phyloP scores from a whole-genome alignment of 345 rosid genomes.

The Zanthoxylum bungeanum region DNA sequence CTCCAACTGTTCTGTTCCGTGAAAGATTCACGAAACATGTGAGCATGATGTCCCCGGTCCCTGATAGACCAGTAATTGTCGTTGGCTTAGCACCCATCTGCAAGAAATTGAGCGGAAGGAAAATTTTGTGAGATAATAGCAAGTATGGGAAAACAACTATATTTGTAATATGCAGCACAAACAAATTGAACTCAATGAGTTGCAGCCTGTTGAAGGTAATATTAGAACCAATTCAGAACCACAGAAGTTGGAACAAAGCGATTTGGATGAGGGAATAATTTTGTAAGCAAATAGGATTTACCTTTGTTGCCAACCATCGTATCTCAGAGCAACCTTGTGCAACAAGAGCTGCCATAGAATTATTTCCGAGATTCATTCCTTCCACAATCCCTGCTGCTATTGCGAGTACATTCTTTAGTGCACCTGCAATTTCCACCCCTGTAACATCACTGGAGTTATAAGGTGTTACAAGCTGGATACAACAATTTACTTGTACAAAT shows the following conservation, averaged over 20 bases:
- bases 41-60: slow-evolving; percentile 95
- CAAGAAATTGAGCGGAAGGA: slow-evolving; percentile 10
- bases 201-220: neutral
- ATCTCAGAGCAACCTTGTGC: slow-evolving; percentile 95
- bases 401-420: slow-evolving; percentile 89
- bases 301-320: slow-evolving; percentile 95
- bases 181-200: neutral
- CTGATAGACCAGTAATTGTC: slow-evolving; percentile 86
- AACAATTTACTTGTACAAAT: slow-evolving; percentile 10
- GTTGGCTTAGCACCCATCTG: slow-evolving; percentile 96
- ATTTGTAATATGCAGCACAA: neutral
- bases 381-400: slow-evolving; percentile 96
- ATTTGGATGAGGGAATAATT: neutral
- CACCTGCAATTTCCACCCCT: slow-evolving; percentile 97
- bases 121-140: neutral
- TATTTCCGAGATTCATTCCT: slow-evolving; percentile 91
- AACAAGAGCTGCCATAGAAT: slow-evolving; percentile 98
- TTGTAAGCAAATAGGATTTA: slow-evolving; percentile 13
- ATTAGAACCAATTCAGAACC: neutral
- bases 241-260: neutral
- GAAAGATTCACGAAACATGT: slow-evolving; percentile 94
- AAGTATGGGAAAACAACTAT: neutral
- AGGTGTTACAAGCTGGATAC: slow-evolving; percentile 68
- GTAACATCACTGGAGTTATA: slow-evolving; percentile 92
- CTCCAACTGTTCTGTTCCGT: slow-evolving; percentile 87